These are phyloP conservation scores for Triadica sebifera DNA, from an alignment of 345 rosid genomes.

Conservation along the genomic window DNA sequence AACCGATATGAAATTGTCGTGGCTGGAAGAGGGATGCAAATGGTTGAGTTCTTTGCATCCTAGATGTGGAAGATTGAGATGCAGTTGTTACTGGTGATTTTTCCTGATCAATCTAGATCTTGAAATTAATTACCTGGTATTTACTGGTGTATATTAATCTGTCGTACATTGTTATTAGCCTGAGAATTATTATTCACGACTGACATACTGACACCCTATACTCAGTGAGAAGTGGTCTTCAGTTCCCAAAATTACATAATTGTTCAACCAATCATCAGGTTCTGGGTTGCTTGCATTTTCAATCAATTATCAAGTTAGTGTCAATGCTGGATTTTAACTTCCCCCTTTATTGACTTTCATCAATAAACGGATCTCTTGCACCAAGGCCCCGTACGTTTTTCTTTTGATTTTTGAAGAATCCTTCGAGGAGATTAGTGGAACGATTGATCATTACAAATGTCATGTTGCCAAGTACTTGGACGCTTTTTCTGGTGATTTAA, in stretches of 20 bases:
- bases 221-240: neutral
- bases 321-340: neutral
- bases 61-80: neutral
- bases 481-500: too few relatives aligned
- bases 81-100: neutral
- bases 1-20: conserved; percentile 69
- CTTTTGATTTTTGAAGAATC: too few relatives aligned
- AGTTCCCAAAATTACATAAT: neutral
- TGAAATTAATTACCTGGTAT: too few relatives aligned
- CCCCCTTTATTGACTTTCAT: neutral
- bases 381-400: too few relatives aligned
- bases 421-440: too few relatives aligned
- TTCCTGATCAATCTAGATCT: conserved; percentile 6
- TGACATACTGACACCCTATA: neutral
- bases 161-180: neutral
- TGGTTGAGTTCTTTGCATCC: conserved; percentile 52
- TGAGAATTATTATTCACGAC: neutral
- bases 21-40: conserved; percentile 94
- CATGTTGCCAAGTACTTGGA: too few relatives aligned
- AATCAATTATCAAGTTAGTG: neutral
- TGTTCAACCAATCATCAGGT: neutral
- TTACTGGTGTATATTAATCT: neutral
- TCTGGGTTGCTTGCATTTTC: neutral
- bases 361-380: too few relatives aligned
- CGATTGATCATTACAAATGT: too few relatives aligned